A percentile compares a stretch with the other conserved stretches of the same genome.
phyloP scores from a whole-genome alignment of 495 filamentous ascomycete genomes.

The Daldinia childiae region DNA sequence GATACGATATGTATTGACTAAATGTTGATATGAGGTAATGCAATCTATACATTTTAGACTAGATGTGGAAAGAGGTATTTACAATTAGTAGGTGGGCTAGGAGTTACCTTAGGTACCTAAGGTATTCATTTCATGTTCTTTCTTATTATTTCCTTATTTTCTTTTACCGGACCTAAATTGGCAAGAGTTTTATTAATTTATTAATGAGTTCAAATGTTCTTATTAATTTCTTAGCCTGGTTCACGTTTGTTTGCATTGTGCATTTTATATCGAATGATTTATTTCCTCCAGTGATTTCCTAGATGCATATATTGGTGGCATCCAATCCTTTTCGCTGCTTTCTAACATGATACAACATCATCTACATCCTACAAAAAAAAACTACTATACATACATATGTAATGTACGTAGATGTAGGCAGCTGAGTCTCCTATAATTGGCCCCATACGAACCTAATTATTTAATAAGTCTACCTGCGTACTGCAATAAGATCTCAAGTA shows the following conservation, averaged over 20 bases:
- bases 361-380: slow-evolving; percentile 32
- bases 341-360: slow-evolving; percentile 22
- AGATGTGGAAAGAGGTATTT: slow-evolving; percentile 1
- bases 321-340: slow-evolving; percentile 16
- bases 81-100: background rate
- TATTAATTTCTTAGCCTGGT: background rate
- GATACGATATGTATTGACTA: background rate
- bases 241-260: slow-evolving; percentile 3
- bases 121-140: background rate
- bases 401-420: background rate
- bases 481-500: background rate
- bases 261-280: slow-evolving; percentile 7
- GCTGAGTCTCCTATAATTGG: slow-evolving; percentile 17
- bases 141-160: background rate
- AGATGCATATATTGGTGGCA: slow-evolving; percentile 7
- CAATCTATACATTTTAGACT: background rate
- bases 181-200: background rate
- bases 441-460: background rate
- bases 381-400: background rate
- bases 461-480: background rate
- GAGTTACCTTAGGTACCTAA: too few relatives aligned
- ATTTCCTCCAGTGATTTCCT: slow-evolving; percentile 22
- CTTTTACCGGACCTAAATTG: background rate
- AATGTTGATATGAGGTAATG: background rate
- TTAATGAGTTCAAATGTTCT: too few relatives aligned